A percentile compares a stretch with the other conserved stretches of the same genome.
Evolutionary conservation across 1,284 basidiomycete genomes (phyloP).

Genomic region (Cryptococcus sp.): DNA sequence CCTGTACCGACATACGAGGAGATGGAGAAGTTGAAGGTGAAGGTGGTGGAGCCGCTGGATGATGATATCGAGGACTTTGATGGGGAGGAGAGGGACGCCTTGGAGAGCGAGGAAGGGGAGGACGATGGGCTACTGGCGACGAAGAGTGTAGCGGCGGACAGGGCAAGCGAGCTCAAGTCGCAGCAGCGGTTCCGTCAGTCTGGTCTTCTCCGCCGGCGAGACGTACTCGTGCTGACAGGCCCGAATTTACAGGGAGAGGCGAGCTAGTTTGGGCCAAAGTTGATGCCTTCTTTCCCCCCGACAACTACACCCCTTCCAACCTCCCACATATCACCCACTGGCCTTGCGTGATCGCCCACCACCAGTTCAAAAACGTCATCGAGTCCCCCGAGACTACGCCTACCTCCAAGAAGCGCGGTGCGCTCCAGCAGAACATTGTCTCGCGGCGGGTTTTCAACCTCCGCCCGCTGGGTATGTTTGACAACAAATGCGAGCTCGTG

Average conservation of each 20-base stretch:
- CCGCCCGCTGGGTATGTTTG: constrained; percentile 41
- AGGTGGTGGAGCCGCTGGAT: background rate
- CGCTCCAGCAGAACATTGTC: constrained; percentile 5
- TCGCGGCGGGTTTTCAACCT: constrained; percentile 22
- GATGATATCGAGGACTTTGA: constrained; percentile 3
- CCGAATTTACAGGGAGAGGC: constrained; percentile 26
- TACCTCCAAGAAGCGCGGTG: background rate
- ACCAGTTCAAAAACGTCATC: constrained; percentile 9
- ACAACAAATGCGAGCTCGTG: constrained; percentile 18
- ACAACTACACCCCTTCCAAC: background rate
- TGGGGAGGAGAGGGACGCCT: constrained; percentile 6
- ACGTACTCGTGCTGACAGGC: background rate
- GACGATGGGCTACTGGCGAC: constrained; percentile 5
- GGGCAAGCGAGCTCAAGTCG: constrained; percentile 17
- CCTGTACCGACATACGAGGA: background rate
- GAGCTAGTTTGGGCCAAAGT: constrained; percentile 43
- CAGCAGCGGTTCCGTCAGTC: constrained; percentile 18
- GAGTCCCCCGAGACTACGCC: background rate
- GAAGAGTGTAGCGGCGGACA: constrained; percentile 19
- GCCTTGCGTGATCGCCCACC: constrained; percentile 30
- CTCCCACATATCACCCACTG: constrained; percentile 39
- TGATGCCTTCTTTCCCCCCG: constrained; percentile 24
- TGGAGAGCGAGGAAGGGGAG: constrained; percentile 2
- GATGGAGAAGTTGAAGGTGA: background rate
- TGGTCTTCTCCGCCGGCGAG: background rate